Evolutionary conservation across 1,284 basidiomycete genomes (phyloP), one percentile per base, ranked within the genome.

Genomic region (Golubevia sp.): DNA sequence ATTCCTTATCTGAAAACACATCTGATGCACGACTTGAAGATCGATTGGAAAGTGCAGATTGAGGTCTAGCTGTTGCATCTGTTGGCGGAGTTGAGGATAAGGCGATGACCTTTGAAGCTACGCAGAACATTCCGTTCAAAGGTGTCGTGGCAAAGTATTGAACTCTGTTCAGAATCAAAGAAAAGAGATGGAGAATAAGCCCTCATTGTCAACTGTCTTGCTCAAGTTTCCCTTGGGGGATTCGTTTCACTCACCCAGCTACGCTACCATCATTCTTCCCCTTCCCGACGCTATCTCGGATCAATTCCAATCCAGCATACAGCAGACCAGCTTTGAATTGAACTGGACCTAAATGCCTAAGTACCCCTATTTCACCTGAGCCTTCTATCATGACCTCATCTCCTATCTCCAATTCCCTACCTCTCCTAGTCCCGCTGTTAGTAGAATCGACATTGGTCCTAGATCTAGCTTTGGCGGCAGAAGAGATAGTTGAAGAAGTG

Each of bases 241-340:
- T n/a, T n/a, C n/a, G n/a, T n/a, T n/a, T n/a, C n/a, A 82, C 92
- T 86, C 79, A 96, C 94, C 92, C 92, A 69, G 88, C 88, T 2
- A 97, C 94, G 52, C 89, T 89, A 21, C 96, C 96, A 77, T 98
- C 90, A 77, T 99, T 99, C 86, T 98, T 98, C 1, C 96, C 96
- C 81, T 92, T 92, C n/a, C 96, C 94, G 15, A 63, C 63, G 30
- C 74, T 74, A 18, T 70, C 71, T 20, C 77, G 78, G 2, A 73
- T 70, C 2, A 82, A 71, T 61, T 82, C 79, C 54, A 82, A 67
- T 24, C 79, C 79, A 0, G 79, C 79, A 58, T 70, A 82, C 59
- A 66, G 63, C 59, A 66, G 63, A 30, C 77, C 79, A 13, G 68
- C 58, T 51, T 70, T 72, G 66, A 70, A 70, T 1, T 74, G 56